Percentiles rank a stretch among this genome's conserved stretches.
phyloP scores from a whole-genome alignment of 345 rosid species.

The Carallia brachiata region DNA sequence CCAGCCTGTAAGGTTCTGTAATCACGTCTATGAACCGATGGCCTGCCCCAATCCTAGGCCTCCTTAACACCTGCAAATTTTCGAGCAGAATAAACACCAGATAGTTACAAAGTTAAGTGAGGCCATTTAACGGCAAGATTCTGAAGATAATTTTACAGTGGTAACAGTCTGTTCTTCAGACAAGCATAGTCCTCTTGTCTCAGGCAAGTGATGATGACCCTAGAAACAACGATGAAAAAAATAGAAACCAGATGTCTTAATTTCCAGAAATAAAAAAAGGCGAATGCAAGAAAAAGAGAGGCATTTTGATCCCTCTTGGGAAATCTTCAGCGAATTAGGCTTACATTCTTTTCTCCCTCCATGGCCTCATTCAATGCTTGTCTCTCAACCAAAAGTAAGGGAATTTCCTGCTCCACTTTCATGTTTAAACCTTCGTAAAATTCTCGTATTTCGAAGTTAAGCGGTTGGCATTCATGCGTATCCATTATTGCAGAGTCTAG shows the following conservation, averaged over 20 bases:
- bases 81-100: conserved; percentile 7
- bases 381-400: conserved; percentile 91
- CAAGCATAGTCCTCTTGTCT: conserved; percentile 97
- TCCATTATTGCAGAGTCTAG: conserved; percentile 96
- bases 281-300: not conserved
- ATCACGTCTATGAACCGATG: conserved; percentile 53
- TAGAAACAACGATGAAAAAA: conserved; percentile 10
- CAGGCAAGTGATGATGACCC: conserved; percentile 99
- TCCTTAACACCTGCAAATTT: conserved; percentile 60
- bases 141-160: conserved; percentile 44
- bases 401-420: conserved; percentile 88
- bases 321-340: not conserved
- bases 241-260: conserved; percentile 1
- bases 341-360: conserved; percentile 51
- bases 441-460: conserved; percentile 67
- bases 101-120: not conserved
- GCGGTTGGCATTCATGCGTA: conserved; percentile 83
- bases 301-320: not conserved
- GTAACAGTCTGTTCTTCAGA: conserved; percentile 93
- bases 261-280: conserved; percentile 8
- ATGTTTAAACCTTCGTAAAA: conserved; percentile 79
- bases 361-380: conserved; percentile 80
- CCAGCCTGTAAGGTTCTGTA: conserved; percentile 78
- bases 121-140: not conserved
- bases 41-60: conserved; percentile 66